Conservation (phyloP, 768 basidiomycete genomes). For the Mycena crocata region DNA sequence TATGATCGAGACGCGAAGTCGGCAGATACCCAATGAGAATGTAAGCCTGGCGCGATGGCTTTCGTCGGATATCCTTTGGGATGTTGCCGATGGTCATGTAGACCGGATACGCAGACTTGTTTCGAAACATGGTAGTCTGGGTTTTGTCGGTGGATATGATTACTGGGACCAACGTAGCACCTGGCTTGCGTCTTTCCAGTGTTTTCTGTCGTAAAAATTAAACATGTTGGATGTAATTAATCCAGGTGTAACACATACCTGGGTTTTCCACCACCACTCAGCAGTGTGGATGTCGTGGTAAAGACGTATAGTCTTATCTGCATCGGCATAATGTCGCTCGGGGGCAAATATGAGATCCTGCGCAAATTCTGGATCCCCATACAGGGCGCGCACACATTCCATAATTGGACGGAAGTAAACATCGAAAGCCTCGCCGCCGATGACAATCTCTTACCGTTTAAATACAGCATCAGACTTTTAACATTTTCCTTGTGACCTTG, state of each 20-base stretch:
- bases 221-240: too few species aligned
- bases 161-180: not conserved
- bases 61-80: slow-evolving; percentile 38
- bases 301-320: slow-evolving; percentile 30
- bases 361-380: slow-evolving; percentile 44
- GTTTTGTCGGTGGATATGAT: slow-evolving; percentile 47
- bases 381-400: slow-evolving; percentile 43
- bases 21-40: slow-evolving; percentile 55
- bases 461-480: too few species aligned
- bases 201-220: too few species aligned
- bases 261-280: slow-evolving; percentile 63
- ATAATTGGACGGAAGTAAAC: slow-evolving; percentile 45
- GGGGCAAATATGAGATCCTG: slow-evolving; percentile 42
- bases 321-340: slow-evolving; percentile 47
- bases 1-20: slow-evolving; percentile 46
- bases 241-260: too few species aligned
- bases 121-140: slow-evolving; percentile 46
- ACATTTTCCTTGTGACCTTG: too few species aligned
- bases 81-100: slow-evolving; percentile 58
- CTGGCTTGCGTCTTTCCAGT: too few species aligned
- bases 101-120: slow-evolving; percentile 55
- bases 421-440: slow-evolving; percentile 40
- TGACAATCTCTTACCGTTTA: slow-evolving; percentile 33
- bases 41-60: slow-evolving; percentile 43
- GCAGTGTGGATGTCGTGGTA: slow-evolving; percentile 59